Percentiles rank a stretch among this genome's conserved stretches.
These are phyloP conservation scores for Aureobasidium uvarum DNA, from an alignment of 2,329 filamentous ascomycete species.

Conservation along the genomic window DNA sequence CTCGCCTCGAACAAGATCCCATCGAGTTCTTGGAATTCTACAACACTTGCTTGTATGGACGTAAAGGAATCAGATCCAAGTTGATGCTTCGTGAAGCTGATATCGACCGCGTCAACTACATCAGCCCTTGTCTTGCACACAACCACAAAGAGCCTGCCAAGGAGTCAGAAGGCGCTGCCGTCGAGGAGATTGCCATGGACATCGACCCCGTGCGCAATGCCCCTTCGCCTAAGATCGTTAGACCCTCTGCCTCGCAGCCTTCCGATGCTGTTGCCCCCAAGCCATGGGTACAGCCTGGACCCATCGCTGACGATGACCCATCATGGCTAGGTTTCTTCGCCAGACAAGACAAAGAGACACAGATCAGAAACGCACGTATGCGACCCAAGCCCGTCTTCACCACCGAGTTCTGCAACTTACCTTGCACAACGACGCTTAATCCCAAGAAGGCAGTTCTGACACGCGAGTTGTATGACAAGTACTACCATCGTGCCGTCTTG, in stretches of 20 bases:
- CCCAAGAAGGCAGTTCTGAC: slow-evolving; percentile 4
- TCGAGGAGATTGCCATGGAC: background rate
- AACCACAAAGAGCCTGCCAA: background rate
- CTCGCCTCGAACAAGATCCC: slow-evolving; percentile 8
- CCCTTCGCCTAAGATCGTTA: background rate
- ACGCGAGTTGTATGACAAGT: background rate
- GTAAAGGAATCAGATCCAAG: slow-evolving; percentile 1
- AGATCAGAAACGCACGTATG: slow-evolving; percentile 5
- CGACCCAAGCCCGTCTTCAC: slow-evolving; percentile 20
- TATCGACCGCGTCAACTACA: slow-evolving; percentile 20
- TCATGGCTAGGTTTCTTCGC: background rate
- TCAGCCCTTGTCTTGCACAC: slow-evolving; percentile 21
- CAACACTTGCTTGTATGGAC: slow-evolving; percentile 8
- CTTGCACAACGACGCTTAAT: background rate
- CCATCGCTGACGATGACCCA: slow-evolving; percentile 7
- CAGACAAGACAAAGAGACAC: background rate
- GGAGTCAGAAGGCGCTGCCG: background rate
- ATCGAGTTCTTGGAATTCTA: slow-evolving; percentile 23
- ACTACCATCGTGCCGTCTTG: background rate
- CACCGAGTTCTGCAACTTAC: background rate
- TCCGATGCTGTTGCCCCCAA: background rate
- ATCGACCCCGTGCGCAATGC: background rate
- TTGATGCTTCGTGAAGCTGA: slow-evolving; percentile 25
- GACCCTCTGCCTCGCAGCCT: background rate
- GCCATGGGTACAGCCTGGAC: slow-evolving; percentile 5